phyloP scores from a whole-genome alignment of 1,139 yeast species.

The Meyerozyma guilliermondii region DNA sequence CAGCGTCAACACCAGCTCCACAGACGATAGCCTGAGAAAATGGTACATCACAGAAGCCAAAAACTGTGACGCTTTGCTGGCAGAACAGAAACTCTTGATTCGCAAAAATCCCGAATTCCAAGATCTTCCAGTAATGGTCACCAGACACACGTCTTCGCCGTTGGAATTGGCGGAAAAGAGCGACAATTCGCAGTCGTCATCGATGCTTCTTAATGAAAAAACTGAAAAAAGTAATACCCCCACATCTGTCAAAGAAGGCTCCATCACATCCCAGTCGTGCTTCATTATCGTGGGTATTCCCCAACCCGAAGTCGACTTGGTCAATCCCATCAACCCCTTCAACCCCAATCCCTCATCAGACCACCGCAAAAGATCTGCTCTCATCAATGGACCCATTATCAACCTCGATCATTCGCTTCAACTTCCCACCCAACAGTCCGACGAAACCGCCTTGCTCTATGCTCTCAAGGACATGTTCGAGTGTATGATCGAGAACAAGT shows the following conservation, averaged over 20 bases:
- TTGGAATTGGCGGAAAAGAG: conserved; percentile 13
- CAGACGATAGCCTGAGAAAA: conserved; percentile 14
- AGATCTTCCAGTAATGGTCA: conserved; percentile 30
- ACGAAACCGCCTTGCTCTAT: conserved; percentile 55
- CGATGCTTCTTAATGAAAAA: conserved; percentile 28
- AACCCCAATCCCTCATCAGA: conserved; percentile 59
- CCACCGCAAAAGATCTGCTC: conserved; percentile 74
- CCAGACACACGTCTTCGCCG: conserved; percentile 25
- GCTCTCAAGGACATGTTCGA: conserved; percentile 84
- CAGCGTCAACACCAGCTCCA: conserved; percentile 7
- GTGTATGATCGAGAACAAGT: conserved; percentile 66
- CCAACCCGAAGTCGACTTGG: conserved; percentile 32
- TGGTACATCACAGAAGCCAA: conserved; percentile 26
- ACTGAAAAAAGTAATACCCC: conserved; percentile 27
- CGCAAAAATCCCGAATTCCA: conserved; percentile 28
- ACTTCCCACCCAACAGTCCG: conserved; percentile 36
- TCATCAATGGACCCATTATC: conserved; percentile 77
- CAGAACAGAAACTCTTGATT: conserved; percentile 32
- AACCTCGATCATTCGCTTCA: conserved; percentile 67
- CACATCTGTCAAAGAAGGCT: conserved; percentile 10
- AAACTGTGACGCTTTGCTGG: conserved; percentile 29
- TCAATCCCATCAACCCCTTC: conserved; percentile 36
- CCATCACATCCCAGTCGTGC: conserved; percentile 26
- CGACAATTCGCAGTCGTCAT: conserved; percentile 34
- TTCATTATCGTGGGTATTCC: conserved; percentile 42